phyloP scores from a whole-genome alignment of 129 eudicot species.

The Deinandra increscens region DNA sequence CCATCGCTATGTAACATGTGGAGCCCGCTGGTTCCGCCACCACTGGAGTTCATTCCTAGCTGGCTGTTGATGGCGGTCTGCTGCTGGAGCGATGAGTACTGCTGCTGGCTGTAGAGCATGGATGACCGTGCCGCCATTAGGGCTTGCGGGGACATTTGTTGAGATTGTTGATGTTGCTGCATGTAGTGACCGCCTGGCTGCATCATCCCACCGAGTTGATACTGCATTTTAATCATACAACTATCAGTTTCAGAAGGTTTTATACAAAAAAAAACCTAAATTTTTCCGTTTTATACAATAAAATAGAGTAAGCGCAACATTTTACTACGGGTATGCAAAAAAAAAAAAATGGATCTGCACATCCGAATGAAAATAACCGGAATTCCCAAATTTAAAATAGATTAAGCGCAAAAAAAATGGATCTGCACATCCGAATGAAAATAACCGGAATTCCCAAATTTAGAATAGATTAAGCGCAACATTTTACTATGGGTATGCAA shows the following conservation, averaged over 20 bases:
- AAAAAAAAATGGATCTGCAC: no score
- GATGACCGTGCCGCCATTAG: constrained; percentile 72
- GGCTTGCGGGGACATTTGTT: constrained; percentile 63
- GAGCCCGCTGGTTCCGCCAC: constrained; percentile 48
- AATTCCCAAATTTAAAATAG: no score
- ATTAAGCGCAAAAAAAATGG: no score
- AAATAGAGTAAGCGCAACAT: no score
- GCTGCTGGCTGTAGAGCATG: constrained; percentile 68
- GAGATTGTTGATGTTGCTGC: constrained; percentile 70
- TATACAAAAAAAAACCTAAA: neutral
- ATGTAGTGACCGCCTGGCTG: constrained; percentile 71
- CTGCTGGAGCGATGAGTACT: constrained; percentile 57
- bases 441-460: no score
- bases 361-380: no score
- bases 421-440: no score
- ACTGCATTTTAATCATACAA: constrained; percentile 37
- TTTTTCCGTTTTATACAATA: no score
- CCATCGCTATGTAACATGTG: constrained; percentile 59
- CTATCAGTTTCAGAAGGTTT: neutral
- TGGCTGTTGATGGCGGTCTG: constrained; percentile 57
- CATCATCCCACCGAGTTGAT: constrained; percentile 48
- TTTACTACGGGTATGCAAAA: no score
- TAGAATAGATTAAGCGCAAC: no score
- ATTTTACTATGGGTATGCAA: no score
- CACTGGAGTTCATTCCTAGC: constrained; percentile 58